These are phyloP conservation scores for Jackrogersella multiformis DNA, from an alignment of 495 filamentous ascomycete genomes.

Conservation along the genomic window DNA sequence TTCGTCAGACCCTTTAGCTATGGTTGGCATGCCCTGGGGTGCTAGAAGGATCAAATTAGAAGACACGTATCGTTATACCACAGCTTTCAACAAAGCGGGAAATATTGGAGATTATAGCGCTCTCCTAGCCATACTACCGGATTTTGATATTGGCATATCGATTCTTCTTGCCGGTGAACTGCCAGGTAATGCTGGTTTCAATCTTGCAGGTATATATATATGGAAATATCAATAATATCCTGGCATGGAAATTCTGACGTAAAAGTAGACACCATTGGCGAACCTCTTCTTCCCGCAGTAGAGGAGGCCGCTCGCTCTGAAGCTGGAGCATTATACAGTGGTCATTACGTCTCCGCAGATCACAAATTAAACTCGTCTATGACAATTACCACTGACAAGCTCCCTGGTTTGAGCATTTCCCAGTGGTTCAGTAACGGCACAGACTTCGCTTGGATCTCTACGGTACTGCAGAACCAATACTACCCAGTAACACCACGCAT, in stretches of 20 bases:
- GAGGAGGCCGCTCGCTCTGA: constrained; percentile 51
- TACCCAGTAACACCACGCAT: constrained; percentile 45
- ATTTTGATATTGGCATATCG: constrained; percentile 63
- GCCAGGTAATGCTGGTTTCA: constrained; percentile 46
- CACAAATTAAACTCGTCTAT: constrained; percentile 52
- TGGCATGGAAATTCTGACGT: constrained; percentile 8
- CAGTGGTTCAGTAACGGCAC: constrained; percentile 64
- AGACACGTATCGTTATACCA: constrained; percentile 50
- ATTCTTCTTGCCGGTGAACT: constrained; percentile 59
- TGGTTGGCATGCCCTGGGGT: constrained; percentile 69
- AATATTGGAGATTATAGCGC: constrained; percentile 59
- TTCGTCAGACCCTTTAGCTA: constrained; percentile 55
- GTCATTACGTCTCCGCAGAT: constrained; percentile 50
- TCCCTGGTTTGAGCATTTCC: constrained; percentile 57
- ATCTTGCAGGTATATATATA: constrained; percentile 45
- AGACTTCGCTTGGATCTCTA: constrained; percentile 50
- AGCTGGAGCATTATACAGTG: constrained; percentile 49
- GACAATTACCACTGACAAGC: constrained; percentile 51
- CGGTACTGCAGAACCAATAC: constrained; percentile 44
- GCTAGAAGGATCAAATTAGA: constrained; percentile 53
- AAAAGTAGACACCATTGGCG: constrained; percentile 43
- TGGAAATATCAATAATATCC: neutral
- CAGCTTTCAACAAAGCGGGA: constrained; percentile 65
- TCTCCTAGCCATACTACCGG: constrained; percentile 60
- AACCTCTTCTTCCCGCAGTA: constrained; percentile 50